Evolutionary conservation across 2,329 filamentous ascomycete species (phyloP).

Genomic region (Fusarium oxysporum): DNA sequence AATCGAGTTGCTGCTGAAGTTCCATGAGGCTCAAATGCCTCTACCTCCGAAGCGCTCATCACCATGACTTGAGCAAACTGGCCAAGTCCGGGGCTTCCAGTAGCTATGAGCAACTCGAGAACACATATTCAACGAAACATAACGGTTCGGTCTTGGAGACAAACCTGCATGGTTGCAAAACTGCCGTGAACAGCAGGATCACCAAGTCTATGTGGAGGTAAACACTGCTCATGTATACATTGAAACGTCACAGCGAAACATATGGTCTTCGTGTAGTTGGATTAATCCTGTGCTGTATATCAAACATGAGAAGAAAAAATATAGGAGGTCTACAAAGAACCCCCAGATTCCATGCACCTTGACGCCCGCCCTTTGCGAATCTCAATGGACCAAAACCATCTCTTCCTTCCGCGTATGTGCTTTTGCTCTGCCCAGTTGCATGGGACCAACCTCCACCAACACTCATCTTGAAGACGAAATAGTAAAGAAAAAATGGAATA

Average conservation of each 20-base stretch:
- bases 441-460: slow-evolving; percentile 18
- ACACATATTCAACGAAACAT: background rate
- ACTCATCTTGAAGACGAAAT: slow-evolving; percentile 33
- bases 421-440: slow-evolving; percentile 31
- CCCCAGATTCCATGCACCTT: slow-evolving; percentile 42
- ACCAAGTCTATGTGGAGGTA: background rate
- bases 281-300: slow-evolving; percentile 32
- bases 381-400: slow-evolving; percentile 37
- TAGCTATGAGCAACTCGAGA: background rate
- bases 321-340: slow-evolving; percentile 27
- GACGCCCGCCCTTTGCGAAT: slow-evolving; percentile 45
- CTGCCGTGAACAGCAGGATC: too few relatives aligned
- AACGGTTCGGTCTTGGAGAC: background rate
- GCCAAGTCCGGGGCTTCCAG: background rate
- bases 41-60: background rate
- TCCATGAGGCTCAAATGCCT: rapidly evolving
- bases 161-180: too few relatives aligned
- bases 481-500: slow-evolving; percentile 18
- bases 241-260: background rate
- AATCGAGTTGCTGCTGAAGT: background rate
- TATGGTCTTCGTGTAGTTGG: slow-evolving; percentile 24
- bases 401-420: slow-evolving; percentile 29
- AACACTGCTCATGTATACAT: background rate
- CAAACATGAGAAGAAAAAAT: slow-evolving; percentile 26
- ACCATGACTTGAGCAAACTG: background rate